phyloP scores from a whole-genome alignment of 768 basidiomycete genomes.

The Kwoniella shandongensis region DNA sequence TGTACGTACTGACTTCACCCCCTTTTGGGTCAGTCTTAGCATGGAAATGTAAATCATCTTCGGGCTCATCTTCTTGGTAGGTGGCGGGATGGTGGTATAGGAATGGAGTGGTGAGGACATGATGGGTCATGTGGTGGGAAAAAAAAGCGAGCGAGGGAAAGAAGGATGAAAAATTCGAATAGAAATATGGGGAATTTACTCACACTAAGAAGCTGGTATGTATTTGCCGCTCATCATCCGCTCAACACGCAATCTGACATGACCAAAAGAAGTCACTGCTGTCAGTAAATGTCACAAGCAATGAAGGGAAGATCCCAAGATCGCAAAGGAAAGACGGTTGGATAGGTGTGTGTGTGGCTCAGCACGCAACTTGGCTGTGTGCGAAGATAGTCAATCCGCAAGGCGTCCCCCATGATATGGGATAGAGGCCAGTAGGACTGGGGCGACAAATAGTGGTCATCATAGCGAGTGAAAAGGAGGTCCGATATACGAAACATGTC shows the following conservation, averaged over 20 bases:
- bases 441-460: constrained; percentile 44
- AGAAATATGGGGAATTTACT: constrained; percentile 1
- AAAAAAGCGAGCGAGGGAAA: constrained; percentile 1
- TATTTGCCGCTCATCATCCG: not conserved
- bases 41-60: constrained; percentile 50
- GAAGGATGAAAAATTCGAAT: not conserved
- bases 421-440: constrained; percentile 50
- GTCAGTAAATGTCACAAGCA: not conserved
- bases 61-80: constrained; percentile 20
- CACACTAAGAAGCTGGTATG: not conserved
- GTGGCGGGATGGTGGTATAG: not conserved
- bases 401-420: constrained; percentile 37
- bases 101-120: not conserved
- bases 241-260: not conserved
- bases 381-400: constrained; percentile 41
- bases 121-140: not conserved
- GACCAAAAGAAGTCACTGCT: not conserved
- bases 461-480: constrained; percentile 13
- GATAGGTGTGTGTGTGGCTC: constrained; percentile 23
- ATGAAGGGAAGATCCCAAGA: not conserved
- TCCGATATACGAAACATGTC: not conserved
- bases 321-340: not conserved
- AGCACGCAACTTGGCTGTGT: constrained; percentile 41
- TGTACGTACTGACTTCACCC: constrained; percentile 44
- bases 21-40: constrained; percentile 50